phyloP scores from a whole-genome alignment of 768 basidiomycete genomes.

The Tricholoma furcatifolium region DNA sequence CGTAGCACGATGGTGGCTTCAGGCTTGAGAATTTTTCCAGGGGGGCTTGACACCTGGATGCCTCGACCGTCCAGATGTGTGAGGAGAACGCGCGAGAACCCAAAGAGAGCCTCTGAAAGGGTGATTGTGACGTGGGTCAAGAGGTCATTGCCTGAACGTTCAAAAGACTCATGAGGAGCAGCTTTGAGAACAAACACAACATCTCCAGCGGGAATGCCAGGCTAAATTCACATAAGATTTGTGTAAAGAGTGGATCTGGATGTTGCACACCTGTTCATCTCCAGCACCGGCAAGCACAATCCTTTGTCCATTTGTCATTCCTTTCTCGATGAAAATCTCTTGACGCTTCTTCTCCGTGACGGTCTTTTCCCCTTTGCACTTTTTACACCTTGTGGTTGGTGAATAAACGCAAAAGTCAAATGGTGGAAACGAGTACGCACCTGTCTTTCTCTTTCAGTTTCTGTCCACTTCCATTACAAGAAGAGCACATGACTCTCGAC shows the following conservation, averaged over 20 bases:
- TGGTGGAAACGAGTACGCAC: conserved; percentile 34
- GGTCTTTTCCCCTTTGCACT: conserved; percentile 86
- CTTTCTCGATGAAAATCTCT: conserved; percentile 84
- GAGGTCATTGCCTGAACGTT: conserved; percentile 80
- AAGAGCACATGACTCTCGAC: conserved; percentile 57
- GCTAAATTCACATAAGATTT: conserved; percentile 42
- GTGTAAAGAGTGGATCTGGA: not conserved
- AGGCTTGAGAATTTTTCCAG: conserved; percentile 72
- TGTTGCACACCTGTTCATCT: conserved; percentile 70
- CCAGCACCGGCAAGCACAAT: conserved; percentile 92
- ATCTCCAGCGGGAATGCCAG: conserved; percentile 84
- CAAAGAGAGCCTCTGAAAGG: conserved; percentile 90
- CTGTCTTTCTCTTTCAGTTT: conserved; percentile 82
- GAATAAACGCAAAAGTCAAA: not conserved
- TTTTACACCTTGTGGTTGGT: conserved; percentile 72
- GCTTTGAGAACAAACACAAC: conserved; percentile 81
- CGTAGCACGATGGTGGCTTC: conserved; percentile 73
- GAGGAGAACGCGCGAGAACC: conserved; percentile 89
- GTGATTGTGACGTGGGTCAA: conserved; percentile 81
- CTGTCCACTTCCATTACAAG: conserved; percentile 68
- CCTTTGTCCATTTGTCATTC: conserved; percentile 79
- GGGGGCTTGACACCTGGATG: conserved; percentile 73
- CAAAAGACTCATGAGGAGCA: conserved; percentile 73
- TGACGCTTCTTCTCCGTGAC: conserved; percentile 87
- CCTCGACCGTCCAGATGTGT: conserved; percentile 94